Conservation (phyloP, 176 grass and related monocot species). For the Oryza glumipatula region DNA sequence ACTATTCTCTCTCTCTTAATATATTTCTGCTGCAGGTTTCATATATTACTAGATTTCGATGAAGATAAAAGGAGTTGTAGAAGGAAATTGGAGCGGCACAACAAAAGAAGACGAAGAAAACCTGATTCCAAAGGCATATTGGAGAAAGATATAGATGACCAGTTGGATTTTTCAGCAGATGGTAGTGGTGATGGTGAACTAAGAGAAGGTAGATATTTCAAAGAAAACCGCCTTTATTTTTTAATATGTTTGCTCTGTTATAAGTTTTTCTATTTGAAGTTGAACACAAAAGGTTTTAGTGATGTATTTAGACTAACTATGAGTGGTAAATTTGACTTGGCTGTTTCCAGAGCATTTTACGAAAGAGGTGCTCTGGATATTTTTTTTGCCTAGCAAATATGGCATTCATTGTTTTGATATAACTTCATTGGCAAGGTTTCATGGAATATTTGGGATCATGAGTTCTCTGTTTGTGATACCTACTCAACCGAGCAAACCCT, state of each 20-base stretch:
- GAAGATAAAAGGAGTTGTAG: conserved; percentile 98
- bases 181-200: conserved; percentile 52
- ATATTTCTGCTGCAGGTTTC: conserved; percentile 66
- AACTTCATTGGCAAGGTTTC: conserved; percentile 20
- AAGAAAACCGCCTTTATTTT: background rate
- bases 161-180: conserved; percentile 60
- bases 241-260: conserved; percentile 3
- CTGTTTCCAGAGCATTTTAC: background rate
- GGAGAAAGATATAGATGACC: conserved; percentile 70
- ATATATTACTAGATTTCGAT: conserved; percentile 94
- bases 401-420: conserved; percentile 17
- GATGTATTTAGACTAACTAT: background rate
- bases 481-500: background rate
- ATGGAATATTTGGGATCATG: conserved; percentile 18
- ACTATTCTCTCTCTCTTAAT: conserved; percentile 5
- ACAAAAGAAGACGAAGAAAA: conserved; percentile 88
- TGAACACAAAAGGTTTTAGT: conserved; percentile 13
- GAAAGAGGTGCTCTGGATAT: background rate
- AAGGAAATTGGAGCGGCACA: conserved; percentile 93
- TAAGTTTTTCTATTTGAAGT: background rate
- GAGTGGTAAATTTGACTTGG: background rate
- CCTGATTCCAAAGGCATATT: conserved; percentile 63
- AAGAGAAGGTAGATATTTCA: conserved; percentile 58
- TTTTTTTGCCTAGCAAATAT: background rate
- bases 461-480: background rate